Evolutionary conservation across 768 basidiomycete species (phyloP).

Genomic region (Pisolithus tinctorius): DNA sequence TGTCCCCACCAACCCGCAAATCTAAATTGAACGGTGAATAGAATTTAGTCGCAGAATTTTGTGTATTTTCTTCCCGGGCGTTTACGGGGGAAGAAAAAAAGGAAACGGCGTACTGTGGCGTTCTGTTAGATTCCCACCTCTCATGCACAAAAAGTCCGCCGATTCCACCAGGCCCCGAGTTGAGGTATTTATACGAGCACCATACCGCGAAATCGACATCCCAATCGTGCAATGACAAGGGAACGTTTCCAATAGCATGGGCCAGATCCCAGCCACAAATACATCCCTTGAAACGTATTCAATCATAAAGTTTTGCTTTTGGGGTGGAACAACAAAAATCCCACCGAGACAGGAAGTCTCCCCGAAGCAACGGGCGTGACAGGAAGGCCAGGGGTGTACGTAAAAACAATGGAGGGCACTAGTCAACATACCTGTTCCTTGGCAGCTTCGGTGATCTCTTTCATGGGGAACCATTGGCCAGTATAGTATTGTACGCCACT

Average conservation of each 20-base stretch:
- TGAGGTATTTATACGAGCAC: conserved; percentile 98
- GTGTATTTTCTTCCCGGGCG: not conserved
- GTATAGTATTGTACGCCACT: conserved; percentile 97
- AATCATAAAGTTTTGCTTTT: conserved; percentile 5
- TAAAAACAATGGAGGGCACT: conserved; percentile 16
- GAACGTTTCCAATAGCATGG: conserved; percentile 92
- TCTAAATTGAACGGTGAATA: conserved; percentile 35
- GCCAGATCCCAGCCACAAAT: conserved; percentile 96
- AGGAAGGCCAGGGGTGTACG: conserved; percentile 13
- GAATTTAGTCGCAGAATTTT: not conserved
- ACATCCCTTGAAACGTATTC: conserved; percentile 57
- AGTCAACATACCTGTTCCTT: conserved; percentile 62
- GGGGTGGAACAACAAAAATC: conserved; percentile 8
- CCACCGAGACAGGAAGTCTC: not conserved
- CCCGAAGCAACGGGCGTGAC: conserved; percentile 1
- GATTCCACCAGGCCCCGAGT: conserved; percentile 95
- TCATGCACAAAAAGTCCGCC: conserved; percentile 89
- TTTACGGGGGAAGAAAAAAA: conserved; percentile 3
- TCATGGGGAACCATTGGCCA: conserved; percentile 90
- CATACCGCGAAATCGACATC: conserved; percentile 95
- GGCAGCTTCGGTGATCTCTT: conserved; percentile 75
- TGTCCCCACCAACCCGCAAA: conserved; percentile 99
- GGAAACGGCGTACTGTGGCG: conserved; percentile 51
- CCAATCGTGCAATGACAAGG: conserved; percentile 87
- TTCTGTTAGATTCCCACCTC: conserved; percentile 59